phyloP scores from a whole-genome alignment of 345 rosid species.

The Eutrema japonicum region DNA sequence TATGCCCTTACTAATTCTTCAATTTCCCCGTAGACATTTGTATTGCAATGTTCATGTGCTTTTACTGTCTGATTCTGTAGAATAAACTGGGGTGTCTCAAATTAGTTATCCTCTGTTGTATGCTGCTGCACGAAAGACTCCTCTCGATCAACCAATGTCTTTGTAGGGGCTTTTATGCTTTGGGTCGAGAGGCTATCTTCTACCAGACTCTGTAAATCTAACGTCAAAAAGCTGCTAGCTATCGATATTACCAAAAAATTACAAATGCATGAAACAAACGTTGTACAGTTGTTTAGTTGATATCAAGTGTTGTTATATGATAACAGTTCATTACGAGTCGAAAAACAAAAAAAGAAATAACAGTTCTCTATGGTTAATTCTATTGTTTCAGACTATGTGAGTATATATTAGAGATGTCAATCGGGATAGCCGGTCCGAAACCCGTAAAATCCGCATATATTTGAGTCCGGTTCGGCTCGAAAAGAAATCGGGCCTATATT shows the following conservation, averaged over 20 bases:
- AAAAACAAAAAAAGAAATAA: not conserved
- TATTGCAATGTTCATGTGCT: not conserved
- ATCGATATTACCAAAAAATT: not conserved
- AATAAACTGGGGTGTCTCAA: not conserved
- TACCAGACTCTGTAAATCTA: slow-evolving; percentile 36
- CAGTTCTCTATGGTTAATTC: slow-evolving; percentile 6
- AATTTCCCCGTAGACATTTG: not conserved
- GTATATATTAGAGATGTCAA: no score
- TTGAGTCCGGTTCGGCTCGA: no score
- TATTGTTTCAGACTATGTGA: not conserved
- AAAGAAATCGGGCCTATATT: no score
- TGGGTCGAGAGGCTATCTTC: slow-evolving; percentile 28
- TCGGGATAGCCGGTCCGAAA: no score
- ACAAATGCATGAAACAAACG: slow-evolving; percentile 14
- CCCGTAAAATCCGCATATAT: no score
- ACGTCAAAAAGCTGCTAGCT: slow-evolving; percentile 33
- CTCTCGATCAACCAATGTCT: slow-evolving; percentile 16
- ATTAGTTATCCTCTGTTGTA: not conserved
- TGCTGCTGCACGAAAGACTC: not conserved
- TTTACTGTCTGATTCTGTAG: not conserved
- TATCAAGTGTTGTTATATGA: slow-evolving; percentile 1
- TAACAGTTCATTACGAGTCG: slow-evolving; percentile 2
- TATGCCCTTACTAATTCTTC: not conserved
- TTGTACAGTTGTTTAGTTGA: slow-evolving; percentile 34
- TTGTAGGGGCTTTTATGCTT: slow-evolving; percentile 24